phyloP scores from a whole-genome alignment of 1,139 yeast species.

The Saccharomyces hybrid region DNA sequence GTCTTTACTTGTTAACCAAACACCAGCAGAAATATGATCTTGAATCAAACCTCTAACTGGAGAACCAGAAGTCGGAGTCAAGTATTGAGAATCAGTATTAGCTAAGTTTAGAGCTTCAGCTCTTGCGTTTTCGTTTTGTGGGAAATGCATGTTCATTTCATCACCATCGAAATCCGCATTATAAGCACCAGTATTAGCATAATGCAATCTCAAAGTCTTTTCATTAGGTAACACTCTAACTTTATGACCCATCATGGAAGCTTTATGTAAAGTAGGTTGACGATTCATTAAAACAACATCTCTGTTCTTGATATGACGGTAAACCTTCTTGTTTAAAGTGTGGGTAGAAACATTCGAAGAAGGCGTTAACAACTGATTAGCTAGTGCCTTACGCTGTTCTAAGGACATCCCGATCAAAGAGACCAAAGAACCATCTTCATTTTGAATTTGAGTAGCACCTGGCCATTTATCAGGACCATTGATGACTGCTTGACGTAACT shows the following conservation, averaged over 20 bases:
- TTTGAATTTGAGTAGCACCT: slow-evolving; percentile 94
- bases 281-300: slow-evolving; percentile 98
- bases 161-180: slow-evolving; percentile 99
- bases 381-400: slow-evolving; percentile 94
- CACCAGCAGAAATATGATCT: slow-evolving; percentile 98
- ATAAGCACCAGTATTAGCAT: slow-evolving; percentile 98
- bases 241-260: slow-evolving; percentile 99
- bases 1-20: slow-evolving; percentile 93
- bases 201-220: slow-evolving; percentile 91
- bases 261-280: slow-evolving; percentile 98
- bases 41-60: slow-evolving; percentile 98
- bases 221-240: slow-evolving; percentile 96
- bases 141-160: slow-evolving; percentile 99
- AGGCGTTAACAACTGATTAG: slow-evolving; percentile 91
- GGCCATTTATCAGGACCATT: slow-evolving; percentile 99
- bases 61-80: slow-evolving; percentile 96
- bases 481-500: slow-evolving; percentile 86
- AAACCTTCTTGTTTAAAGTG: slow-evolving; percentile 83
- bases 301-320: slow-evolving; percentile 85
- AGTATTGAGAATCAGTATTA: slow-evolving; percentile 92
- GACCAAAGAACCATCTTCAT: slow-evolving; percentile 87
- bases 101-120: slow-evolving; percentile 95
- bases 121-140: slow-evolving; percentile 95
- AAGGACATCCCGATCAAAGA: slow-evolving; percentile 81
- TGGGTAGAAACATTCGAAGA: slow-evolving; percentile 42